These are phyloP conservation scores for Solanum chilense DNA, from an alignment of 257 asterid genomes.

Conservation along the genomic window DNA sequence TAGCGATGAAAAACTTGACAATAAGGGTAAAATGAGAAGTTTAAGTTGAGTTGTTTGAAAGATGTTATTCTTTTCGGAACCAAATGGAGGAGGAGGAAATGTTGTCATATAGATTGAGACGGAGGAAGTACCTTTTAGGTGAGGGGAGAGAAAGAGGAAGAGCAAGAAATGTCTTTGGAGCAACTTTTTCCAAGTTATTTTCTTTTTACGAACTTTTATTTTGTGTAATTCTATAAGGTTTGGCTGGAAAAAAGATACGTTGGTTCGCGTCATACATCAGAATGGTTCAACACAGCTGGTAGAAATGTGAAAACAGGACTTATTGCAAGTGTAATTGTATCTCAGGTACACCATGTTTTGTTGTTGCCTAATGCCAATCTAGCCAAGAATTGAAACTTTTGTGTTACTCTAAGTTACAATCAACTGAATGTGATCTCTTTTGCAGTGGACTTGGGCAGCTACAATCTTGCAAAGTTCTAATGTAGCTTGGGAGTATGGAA, in stretches of 20 bases:
- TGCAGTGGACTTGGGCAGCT: constrained; percentile 99
- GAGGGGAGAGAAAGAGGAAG: background rate
- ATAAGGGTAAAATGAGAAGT: background rate
- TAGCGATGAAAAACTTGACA: background rate
- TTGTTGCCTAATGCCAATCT: background rate
- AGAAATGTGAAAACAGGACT: constrained; percentile 90
- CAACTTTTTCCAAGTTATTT: background rate
- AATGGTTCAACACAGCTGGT: constrained; percentile 96
- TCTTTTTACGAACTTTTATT: background rate
- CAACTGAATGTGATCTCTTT: background rate
- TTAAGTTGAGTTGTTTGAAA: background rate
- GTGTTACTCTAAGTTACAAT: background rate
- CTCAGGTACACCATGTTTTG: constrained; percentile 49
- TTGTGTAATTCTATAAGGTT: constrained; percentile 30
- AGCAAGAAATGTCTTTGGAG: background rate
- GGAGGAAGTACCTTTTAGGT: background rate
- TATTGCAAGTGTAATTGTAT: constrained; percentile 87
- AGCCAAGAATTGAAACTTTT: background rate
- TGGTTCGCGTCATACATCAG: constrained; percentile 82
- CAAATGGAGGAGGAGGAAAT: background rate
- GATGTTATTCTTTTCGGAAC: background rate
- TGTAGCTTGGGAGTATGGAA: constrained; percentile 89
- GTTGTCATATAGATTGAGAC: rapidly evolving
- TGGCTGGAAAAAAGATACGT: constrained; percentile 91
- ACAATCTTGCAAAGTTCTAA: constrained; percentile 91